A percentile compares a stretch with the other conserved stretches of the same genome.
These are phyloP conservation scores for Arthrobotrys megalospora DNA, from an alignment of 2,329 filamentous ascomycete genomes.

Conservation along the genomic window DNA sequence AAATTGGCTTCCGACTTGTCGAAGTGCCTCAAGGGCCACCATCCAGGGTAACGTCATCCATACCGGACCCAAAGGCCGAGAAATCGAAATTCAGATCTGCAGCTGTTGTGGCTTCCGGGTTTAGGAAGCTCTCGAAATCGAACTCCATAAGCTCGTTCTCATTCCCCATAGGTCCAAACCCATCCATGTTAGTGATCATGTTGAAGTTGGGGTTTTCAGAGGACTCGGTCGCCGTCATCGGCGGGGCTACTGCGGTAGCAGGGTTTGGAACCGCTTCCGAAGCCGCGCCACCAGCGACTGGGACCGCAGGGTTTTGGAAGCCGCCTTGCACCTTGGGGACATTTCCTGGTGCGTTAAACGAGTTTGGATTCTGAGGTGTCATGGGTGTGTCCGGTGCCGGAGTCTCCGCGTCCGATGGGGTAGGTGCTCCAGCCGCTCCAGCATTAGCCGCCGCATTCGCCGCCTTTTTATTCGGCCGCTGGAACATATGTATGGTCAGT, in stretches of 20 bases:
- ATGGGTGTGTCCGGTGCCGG: conserved; percentile 54
- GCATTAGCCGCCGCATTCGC: conserved; percentile 68
- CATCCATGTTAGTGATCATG: conserved; percentile 28
- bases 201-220: conserved; percentile 47
- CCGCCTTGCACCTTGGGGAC: conserved; percentile 49
- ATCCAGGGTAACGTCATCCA: conserved; percentile 52
- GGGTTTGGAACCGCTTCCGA: conserved; percentile 43
- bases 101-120: conserved; percentile 68
- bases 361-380: conserved; percentile 50
- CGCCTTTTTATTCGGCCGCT: conserved; percentile 76
- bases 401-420: conserved; percentile 54
- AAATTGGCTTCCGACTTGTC: conserved; percentile 64
- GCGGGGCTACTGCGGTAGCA: conserved; percentile 34
- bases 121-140: conserved; percentile 78
- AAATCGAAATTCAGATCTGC: conserved; percentile 62
- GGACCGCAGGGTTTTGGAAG: conserved; percentile 42
- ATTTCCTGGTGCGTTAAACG: conserved; percentile 41
- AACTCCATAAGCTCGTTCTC: conserved; percentile 67
- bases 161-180: conserved; percentile 32
- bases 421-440: conserved; percentile 39
- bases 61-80: conserved; percentile 41
- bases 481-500: conserved; percentile 18
- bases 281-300: conserved; percentile 33
- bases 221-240: conserved; percentile 45
- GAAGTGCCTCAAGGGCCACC: conserved; percentile 35